Evolutionary conservation across 2,329 filamentous ascomycete genomes (phyloP).

Genomic region (Blastomyces gilchristii): DNA sequence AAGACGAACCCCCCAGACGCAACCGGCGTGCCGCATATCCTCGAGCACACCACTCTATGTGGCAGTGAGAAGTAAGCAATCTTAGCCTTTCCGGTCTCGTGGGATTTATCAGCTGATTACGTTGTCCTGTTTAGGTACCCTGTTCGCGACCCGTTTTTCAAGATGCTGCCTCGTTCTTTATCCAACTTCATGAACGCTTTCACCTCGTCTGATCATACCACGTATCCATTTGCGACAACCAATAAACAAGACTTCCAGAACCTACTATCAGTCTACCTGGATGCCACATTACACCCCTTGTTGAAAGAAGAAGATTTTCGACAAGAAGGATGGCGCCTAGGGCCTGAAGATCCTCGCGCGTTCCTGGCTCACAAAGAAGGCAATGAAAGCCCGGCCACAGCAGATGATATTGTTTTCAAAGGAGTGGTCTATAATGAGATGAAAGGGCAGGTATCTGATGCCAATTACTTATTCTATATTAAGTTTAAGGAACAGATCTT

Average conservation of each 20-base stretch:
- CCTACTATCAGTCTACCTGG: constrained; percentile 89
- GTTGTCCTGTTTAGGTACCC: constrained; percentile 55
- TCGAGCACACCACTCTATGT: constrained; percentile 94
- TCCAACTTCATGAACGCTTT: constrained; percentile 99
- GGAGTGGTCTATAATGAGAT: constrained; percentile 99
- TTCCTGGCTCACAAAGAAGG: constrained; percentile 37
- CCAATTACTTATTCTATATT: constrained; percentile 92
- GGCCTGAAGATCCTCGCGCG: constrained; percentile 73
- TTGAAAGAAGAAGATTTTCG: constrained; percentile 86
- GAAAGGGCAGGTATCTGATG: constrained; percentile 98
- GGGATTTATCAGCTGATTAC: constrained; percentile 13
- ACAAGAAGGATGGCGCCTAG: constrained; percentile 94
- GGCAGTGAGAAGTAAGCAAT: constrained; percentile 74
- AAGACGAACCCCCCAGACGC: constrained; percentile 97
- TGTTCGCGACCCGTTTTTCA: constrained; percentile 98
- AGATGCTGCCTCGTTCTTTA: constrained; percentile 96
- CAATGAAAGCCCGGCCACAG: constrained; percentile 14
- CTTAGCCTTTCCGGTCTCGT: not conserved
- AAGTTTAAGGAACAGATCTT: constrained; percentile 91
- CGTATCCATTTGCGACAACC: constrained; percentile 95
- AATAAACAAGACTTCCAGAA: constrained; percentile 94
- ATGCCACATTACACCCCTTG: constrained; percentile 82
- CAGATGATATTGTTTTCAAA: constrained; percentile 63
- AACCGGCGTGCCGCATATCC: constrained; percentile 89
- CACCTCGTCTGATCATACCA: constrained; percentile 90